A percentile compares a stretch with the other conserved stretches of the same genome.
These are phyloP conservation scores for Plantago ovata DNA, from an alignment of 257 asterid genomes.

Conservation along the genomic window DNA sequence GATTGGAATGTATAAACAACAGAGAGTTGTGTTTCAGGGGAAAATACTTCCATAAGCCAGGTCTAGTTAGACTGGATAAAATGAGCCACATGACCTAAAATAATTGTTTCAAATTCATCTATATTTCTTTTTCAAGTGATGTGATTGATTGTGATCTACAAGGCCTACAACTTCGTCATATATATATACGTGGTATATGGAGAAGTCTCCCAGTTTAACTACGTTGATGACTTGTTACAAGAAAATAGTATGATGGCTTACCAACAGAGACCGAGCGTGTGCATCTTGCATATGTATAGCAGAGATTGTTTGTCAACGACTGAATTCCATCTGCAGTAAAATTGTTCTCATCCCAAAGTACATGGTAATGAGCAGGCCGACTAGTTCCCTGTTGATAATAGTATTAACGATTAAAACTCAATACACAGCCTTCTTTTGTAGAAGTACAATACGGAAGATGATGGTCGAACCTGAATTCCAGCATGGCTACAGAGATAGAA, in stretches of 20 bases:
- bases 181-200: no score
- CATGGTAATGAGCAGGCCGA: constrained; percentile 99
- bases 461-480: constrained; percentile 76
- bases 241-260: constrained; percentile 28
- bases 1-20: neutral
- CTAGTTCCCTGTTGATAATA: constrained; percentile 72
- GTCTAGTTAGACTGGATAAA: no score
- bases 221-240: no score
- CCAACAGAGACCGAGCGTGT: constrained; percentile 97
- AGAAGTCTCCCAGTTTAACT: no score
- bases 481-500: constrained; percentile 98
- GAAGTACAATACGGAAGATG: neutral
- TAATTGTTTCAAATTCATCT: no score
- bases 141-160: no score
- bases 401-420: neutral
- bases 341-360: constrained; percentile 96
- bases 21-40: neutral
- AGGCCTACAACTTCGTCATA: no score
- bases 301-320: constrained; percentile 87
- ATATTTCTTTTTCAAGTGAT: no score
- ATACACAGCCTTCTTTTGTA: neutral
- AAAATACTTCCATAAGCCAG: no score
- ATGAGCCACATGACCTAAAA: no score
- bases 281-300: constrained; percentile 96
- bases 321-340: constrained; percentile 96